Evolutionary conservation across 139 green algal genomes (phyloP), one percentile per base, ranked within the genome.

Genomic region (Micractinium sp.): DNA sequence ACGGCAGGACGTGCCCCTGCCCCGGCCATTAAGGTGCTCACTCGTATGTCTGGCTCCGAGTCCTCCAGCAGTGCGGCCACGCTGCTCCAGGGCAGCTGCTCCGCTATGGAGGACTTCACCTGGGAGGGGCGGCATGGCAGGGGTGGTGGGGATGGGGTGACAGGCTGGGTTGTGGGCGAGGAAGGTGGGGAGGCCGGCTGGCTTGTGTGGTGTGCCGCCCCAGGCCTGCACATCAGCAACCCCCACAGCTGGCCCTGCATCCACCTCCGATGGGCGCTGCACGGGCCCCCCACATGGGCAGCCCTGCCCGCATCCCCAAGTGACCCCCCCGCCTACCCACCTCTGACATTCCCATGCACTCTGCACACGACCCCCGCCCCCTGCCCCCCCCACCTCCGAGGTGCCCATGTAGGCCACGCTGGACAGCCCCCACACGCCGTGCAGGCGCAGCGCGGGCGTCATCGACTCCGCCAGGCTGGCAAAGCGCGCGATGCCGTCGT

Each of bases 401-500:
- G 90, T 74, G 1, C 91, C 82, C 39, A 92, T 87, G 92, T 93
- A 95, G 22, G 92, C 82, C 41, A 97, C 86, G 90, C 97, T 97
- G 35, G 94, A 94, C 35, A 98, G 91, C 20, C 94, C 95, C 96
- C 95, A 98, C 14, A 93, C 89, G n/a, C 92, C 93, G 56, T 96
- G 90, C 36, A 95, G 86, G 3, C 95, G 91, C 87, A 98, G 90
- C n/a, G 87, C 73, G 18, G 83, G 82, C 20, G 93, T 82, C 86
- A 92, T 89, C 47, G 66, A 87, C 13, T 53, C 60, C 22, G 93
- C 66, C 33, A 97, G 93, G 14, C 63, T 76, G 23, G 91, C 89
- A 66, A 98, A 92, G 63, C 88, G 79, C 61, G 38, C 38, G 39
- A 96, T 36, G 25, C 87, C 91, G 18, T 92, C 93, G 19, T 87